Evolutionary conservation across 2,329 filamentous ascomycete genomes (phyloP).

Genomic region (Botryotinia calthae): DNA sequence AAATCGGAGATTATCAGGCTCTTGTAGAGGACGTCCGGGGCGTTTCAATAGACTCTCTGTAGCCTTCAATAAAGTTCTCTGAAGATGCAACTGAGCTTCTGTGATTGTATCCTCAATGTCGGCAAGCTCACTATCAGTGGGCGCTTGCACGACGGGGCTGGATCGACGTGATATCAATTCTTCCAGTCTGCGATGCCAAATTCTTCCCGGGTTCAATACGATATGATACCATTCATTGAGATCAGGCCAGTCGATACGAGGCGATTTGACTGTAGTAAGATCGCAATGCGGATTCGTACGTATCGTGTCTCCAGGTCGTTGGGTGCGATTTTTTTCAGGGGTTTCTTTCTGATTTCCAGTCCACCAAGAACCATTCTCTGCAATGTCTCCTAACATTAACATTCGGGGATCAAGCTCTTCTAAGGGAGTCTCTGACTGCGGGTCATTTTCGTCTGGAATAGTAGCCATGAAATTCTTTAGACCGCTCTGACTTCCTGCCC

Average conservation of each 20-base stretch:
- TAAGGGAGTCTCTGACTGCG: slow-evolving; percentile 38
- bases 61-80: slow-evolving; percentile 70
- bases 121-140: slow-evolving; percentile 35
- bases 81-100: slow-evolving; percentile 66
- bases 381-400: slow-evolving; percentile 69
- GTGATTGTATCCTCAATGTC: slow-evolving; percentile 51
- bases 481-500: slow-evolving; percentile 34
- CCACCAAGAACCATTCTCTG: slow-evolving; percentile 83
- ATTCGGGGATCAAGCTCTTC: slow-evolving; percentile 72
- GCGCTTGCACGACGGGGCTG: slow-evolving; percentile 23
- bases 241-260: slow-evolving; percentile 72
- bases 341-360: slow-evolving; percentile 54
- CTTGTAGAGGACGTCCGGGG: slow-evolving; percentile 66
- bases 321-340: slow-evolving; percentile 38
- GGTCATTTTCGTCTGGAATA: slow-evolving; percentile 36
- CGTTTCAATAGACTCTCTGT: slow-evolving; percentile 78
- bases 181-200: slow-evolving; percentile 62
- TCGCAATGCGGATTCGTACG: slow-evolving; percentile 28
- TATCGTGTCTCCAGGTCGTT: slow-evolving; percentile 28
- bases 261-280: slow-evolving; percentile 57
- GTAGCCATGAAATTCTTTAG: slow-evolving; percentile 31
- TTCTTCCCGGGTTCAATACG: slow-evolving; percentile 63
- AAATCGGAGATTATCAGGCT: slow-evolving; percentile 71
- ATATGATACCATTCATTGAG: slow-evolving; percentile 72
- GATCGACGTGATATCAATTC: slow-evolving; percentile 44